Conservation (phyloP, 148 eudicot genomes). For the Rhododendron ovatum region DNA sequence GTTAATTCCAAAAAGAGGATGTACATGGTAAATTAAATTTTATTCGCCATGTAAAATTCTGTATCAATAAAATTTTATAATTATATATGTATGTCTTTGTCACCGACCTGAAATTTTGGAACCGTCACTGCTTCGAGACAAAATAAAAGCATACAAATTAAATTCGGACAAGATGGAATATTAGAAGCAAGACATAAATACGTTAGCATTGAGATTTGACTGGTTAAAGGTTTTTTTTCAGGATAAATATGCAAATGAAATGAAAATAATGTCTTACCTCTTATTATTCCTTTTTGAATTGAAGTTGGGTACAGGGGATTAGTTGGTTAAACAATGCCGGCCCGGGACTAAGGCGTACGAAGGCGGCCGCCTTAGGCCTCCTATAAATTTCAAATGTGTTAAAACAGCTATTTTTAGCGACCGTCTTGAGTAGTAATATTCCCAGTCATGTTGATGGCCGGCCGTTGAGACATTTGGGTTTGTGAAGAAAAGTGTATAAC, state of each 20-base stretch:
- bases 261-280: background rate
- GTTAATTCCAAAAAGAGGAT: background rate
- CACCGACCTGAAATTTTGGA: background rate
- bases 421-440: background rate
- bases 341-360: background rate
- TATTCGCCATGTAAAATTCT: background rate
- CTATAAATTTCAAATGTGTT: background rate
- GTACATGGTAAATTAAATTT: background rate
- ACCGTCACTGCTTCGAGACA: background rate
- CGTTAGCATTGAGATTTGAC: background rate
- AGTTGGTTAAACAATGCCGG: background rate
- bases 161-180: background rate
- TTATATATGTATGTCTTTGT: background rate
- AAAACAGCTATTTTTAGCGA: background rate
- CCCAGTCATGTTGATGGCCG: background rate
- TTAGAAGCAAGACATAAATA: background rate
- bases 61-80: background rate
- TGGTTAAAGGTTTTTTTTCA: too few relatives aligned
- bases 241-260: background rate
- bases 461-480: background rate
- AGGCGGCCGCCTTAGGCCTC: background rate
- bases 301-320: background rate
- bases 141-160: background rate
- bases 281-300: background rate
- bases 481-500: background rate